Percentiles rank a stretch among this genome's conserved stretches.
phyloP scores from a whole-genome alignment of 495 filamentous ascomycete genomes.

The Astrothelium macrocarpum region DNA sequence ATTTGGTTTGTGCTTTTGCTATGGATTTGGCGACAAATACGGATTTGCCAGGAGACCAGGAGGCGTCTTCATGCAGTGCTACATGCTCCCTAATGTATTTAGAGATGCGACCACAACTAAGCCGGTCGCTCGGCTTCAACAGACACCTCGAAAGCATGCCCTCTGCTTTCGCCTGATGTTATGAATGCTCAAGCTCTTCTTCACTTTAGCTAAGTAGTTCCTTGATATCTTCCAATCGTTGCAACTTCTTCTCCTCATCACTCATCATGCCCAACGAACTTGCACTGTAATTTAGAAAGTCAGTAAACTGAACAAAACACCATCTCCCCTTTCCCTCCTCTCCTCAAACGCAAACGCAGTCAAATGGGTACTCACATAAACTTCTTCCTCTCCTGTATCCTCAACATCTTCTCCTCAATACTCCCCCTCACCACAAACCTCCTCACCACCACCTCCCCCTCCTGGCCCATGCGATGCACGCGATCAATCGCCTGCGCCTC shows the following conservation, averaged over 20 bases:
- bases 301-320: not conserved
- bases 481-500: slow-evolving; percentile 97
- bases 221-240: slow-evolving; percentile 87
- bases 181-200: not conserved
- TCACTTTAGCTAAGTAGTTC: slow-evolving; percentile 64
- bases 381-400: slow-evolving; percentile 90
- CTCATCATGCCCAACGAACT: slow-evolving; percentile 86
- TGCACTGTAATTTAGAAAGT: slow-evolving; percentile 48
- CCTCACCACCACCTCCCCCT: slow-evolving; percentile 70
- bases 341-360: too few relatives aligned
- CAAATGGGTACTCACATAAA: slow-evolving; percentile 85
- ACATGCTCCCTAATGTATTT: not conserved
- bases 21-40: not conserved
- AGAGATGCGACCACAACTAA: not conserved
- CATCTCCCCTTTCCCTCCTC: too few relatives aligned
- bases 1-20: not conserved
- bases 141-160: not conserved
- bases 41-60: not conserved
- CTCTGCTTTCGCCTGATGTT: not conserved
- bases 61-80: not conserved
- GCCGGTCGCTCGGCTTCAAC: not conserved
- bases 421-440: slow-evolving; percentile 83
- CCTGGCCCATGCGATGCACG: slow-evolving; percentile 97
- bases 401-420: slow-evolving; percentile 90
- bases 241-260: slow-evolving; percentile 84